A percentile compares a stretch with the other conserved stretches of the same genome.
Conservation (phyloP, 148 eudicot genomes). For the Persicaria tinctoria region DNA sequence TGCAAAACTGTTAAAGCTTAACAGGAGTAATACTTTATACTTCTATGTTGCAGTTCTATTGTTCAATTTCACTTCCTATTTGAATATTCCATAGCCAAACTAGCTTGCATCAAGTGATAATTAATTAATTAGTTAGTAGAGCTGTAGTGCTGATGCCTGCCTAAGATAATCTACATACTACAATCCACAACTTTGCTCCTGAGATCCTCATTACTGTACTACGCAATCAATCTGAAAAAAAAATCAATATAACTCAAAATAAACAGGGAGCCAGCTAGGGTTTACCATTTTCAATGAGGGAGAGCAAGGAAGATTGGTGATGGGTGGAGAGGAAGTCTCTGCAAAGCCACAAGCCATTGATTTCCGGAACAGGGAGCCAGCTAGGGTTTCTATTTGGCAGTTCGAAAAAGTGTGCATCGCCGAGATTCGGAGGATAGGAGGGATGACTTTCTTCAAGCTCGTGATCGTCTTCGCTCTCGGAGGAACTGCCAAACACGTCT, state of each 20-base stretch:
- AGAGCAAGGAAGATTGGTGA: slow-evolving; percentile 52
- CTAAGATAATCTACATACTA: no score
- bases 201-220: no score
- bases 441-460: slow-evolving; percentile 2
- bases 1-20: no score
- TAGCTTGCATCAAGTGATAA: no score
- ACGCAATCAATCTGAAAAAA: no score
- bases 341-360: slow-evolving; percentile 69
- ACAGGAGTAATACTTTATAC: no score
- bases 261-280: neutral
- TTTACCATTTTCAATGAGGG: slow-evolving; percentile 45
- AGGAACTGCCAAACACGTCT: slow-evolving; percentile 72
- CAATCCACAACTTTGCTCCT: no score
- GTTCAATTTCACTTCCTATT: no score
- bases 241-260: neutral
- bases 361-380: slow-evolving; percentile 39
- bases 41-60: neutral
- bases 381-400: slow-evolving; percentile 15
- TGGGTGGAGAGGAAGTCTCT: slow-evolving; percentile 46
- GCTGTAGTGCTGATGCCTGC: no score
- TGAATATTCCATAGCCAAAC: no score
- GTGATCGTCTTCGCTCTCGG: slow-evolving; percentile 29
- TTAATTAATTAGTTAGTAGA: no score
- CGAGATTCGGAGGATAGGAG: slow-evolving; percentile 7
- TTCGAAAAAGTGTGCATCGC: slow-evolving; percentile 6